Percentiles rank a stretch among this genome's conserved stretches.
These are phyloP conservation scores for Lasiosphaeria hispida DNA, from an alignment of 495 filamentous ascomycete genomes.

Conservation along the genomic window DNA sequence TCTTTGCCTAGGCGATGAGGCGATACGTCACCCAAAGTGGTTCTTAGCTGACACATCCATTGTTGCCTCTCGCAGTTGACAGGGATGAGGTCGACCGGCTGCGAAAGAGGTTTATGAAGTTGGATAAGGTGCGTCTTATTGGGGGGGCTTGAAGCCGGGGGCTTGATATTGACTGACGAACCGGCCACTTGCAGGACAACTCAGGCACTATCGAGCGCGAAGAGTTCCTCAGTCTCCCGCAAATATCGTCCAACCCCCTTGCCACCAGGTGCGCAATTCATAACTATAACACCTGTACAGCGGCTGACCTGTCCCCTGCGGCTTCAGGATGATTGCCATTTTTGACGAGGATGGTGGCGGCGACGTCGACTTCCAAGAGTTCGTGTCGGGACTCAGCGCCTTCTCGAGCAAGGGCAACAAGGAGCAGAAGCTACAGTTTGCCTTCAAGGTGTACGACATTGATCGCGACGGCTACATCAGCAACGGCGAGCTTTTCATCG, in stretches of 20 bases:
- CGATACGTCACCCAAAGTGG: too few species aligned
- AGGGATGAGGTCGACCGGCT: slow-evolving; percentile 93
- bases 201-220: slow-evolving; percentile 98
- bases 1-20: neutral
- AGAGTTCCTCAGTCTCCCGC: slow-evolving; percentile 94
- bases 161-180: neutral
- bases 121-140: slow-evolving; percentile 74
- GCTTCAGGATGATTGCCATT: slow-evolving; percentile 90
- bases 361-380: slow-evolving; percentile 98
- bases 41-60: too few species aligned
- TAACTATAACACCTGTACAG: neutral
- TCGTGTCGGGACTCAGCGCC: slow-evolving; percentile 90
- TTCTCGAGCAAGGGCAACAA: slow-evolving; percentile 99
- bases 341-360: slow-evolving; percentile 99
- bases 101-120: slow-evolving; percentile 97
- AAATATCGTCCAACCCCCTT: slow-evolving; percentile 96
- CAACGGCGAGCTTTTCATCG: slow-evolving; percentile 98
- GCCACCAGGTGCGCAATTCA: slow-evolving; percentile 69
- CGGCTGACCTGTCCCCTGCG: neutral
- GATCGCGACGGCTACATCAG: slow-evolving; percentile 98
- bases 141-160: neutral
- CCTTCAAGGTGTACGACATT: slow-evolving; percentile 99
- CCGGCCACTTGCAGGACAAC: slow-evolving; percentile 64
- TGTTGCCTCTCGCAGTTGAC: slow-evolving; percentile 63
- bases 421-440: slow-evolving; percentile 95